phyloP scores from a whole-genome alignment of 352 stramenopile genomes.

The Phytophthora chlamydospora region DNA sequence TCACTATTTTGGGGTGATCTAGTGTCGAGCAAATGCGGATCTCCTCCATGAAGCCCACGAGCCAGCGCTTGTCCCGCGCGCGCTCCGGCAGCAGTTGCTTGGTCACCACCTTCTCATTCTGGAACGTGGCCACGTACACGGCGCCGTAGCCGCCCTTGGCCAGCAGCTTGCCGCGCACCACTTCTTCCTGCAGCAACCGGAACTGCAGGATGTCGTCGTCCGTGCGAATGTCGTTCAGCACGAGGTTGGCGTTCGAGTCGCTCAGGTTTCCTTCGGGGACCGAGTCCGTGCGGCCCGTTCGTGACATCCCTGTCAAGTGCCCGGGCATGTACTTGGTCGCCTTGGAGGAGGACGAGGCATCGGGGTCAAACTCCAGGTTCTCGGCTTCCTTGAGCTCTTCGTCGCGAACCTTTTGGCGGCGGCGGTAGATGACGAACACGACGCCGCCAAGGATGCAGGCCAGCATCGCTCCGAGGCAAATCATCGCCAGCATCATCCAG shows the following conservation, averaged over 20 bases:
- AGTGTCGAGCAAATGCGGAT: constrained; percentile 49
- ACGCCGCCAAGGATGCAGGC: constrained; percentile 30
- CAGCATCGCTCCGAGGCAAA: constrained; percentile 39
- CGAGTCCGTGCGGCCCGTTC: constrained; percentile 33
- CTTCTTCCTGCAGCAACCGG: constrained; percentile 54
- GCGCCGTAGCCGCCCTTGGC: constrained; percentile 65
- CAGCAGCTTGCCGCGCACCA: constrained; percentile 46
- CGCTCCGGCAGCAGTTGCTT: constrained; percentile 54
- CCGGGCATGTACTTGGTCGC: constrained; percentile 35
- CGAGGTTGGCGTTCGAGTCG: constrained; percentile 27
- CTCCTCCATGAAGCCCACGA: constrained; percentile 49
- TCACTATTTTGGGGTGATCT: constrained; percentile 56
- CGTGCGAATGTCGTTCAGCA: constrained; percentile 69
- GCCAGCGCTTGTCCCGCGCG: constrained; percentile 37
- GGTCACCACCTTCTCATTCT: constrained; percentile 47
- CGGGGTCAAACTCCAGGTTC: constrained; percentile 27
- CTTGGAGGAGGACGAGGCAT: constrained; percentile 31
- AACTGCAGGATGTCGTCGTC: constrained; percentile 63
- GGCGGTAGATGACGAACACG: constrained; percentile 40
- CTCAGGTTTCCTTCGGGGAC: constrained; percentile 21
- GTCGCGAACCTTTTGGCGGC: constrained; percentile 29
- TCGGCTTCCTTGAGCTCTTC: constrained; percentile 36
- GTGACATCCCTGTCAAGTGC: constrained; percentile 30
- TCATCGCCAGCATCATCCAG: constrained; percentile 52
- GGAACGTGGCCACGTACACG: constrained; percentile 58